These are phyloP conservation scores for Amanita subjunquillea DNA, from an alignment of 768 basidiomycete genomes.

Conservation along the genomic window DNA sequence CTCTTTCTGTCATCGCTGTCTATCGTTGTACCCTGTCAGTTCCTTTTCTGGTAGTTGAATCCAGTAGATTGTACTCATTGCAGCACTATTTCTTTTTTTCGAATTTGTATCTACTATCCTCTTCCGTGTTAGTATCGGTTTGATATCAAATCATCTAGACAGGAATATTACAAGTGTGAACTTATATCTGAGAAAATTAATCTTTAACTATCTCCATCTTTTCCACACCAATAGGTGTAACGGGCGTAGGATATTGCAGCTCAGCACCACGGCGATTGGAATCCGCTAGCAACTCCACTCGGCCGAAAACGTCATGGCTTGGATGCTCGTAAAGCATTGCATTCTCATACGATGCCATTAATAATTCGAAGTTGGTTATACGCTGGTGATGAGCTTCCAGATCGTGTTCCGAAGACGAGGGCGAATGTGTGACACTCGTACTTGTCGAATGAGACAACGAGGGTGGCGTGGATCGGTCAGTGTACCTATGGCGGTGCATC, in stretches of 20 bases:
- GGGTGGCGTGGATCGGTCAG: constrained; percentile 1
- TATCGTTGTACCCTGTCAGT: constrained; percentile 1
- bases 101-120: constrained; percentile 1
- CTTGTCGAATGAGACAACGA: constrained; percentile 1
- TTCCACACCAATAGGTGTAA: constrained; percentile 4
- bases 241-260: constrained; percentile 2
- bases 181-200: no score
- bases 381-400: constrained; percentile 1
- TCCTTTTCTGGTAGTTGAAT: constrained; percentile 4
- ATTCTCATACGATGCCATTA: constrained; percentile 1
- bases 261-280: not conserved
- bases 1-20: constrained; percentile 3
- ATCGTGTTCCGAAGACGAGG: constrained; percentile 1
- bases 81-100: constrained; percentile 1
- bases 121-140: not conserved
- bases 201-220: not conserved
- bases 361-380: not conserved
- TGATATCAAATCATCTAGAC: constrained; percentile 1
- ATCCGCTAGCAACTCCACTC: not conserved
- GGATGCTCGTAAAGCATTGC: not conserved
- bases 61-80: constrained; percentile 6
- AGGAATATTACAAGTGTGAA: not conserved
- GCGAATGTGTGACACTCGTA: constrained; percentile 2
- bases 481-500: not conserved
- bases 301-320: not conserved